Evolutionary conservation across 148 eudicot genomes (phyloP), one percentile per base, ranked within the genome.

Genomic region (Salicornia ramosissima): DNA sequence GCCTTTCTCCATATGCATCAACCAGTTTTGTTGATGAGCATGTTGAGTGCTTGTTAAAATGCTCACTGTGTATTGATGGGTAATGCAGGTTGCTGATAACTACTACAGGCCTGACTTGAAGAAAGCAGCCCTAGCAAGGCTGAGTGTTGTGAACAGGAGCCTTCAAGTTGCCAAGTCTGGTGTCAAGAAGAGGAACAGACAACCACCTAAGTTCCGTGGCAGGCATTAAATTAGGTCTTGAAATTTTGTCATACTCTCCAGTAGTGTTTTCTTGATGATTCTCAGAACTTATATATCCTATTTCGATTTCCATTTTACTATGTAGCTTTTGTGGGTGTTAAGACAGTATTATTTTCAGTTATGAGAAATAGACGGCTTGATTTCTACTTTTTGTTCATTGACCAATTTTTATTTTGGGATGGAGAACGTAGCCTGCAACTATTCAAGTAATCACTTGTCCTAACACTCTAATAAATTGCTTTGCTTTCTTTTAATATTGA

Each of bases 151-250:
- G 46, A 80, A 83, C 82, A 84, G 92, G 69, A 87, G 97, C 82
- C 89, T 92, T 24, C 91, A 86, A 84, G 96, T 92, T 31, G 80
- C 96, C 69, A 89, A 89, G 76, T 92, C 96, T 25, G 96, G 97
- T 63, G 89, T 79, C 62, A 92, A 92, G 92, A 92, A 92, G 91
- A 92, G 75, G 87, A 92, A 83, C 87, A 89, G 92, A 80, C 97
- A 92, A 79, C 86, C 92, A 25, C 26, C 78, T 33, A 85, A 69
- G 83, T 42, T 78, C 77, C 57, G 25, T 50, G 88, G 85, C 79
- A 79, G 89, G 84, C 83, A 81, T 74, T 82, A 80, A 75, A 76
- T 53, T 47, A 31, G 55, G 57, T 21, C 0, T 10, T 50, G 24
- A 26, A 64, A 50, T 65, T 50, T 56, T 68, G 77, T 68, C 22